Evolutionary conservation across 1,139 yeast genomes (phyloP).

Genomic region (Suhomyces guaymorum): DNA sequence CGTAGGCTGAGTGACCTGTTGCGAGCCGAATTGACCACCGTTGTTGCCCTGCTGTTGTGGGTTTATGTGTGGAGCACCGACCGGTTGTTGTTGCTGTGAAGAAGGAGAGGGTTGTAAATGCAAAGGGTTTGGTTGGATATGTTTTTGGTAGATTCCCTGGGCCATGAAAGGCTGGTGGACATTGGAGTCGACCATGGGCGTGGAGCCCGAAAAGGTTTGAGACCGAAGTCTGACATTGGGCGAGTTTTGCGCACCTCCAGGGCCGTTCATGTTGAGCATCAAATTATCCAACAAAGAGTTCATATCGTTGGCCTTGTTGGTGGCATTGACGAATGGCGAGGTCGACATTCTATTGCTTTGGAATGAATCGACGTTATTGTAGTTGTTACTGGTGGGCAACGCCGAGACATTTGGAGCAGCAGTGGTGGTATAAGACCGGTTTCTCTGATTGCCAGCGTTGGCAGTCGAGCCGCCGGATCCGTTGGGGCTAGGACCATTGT

Average conservation of each 20-base stretch:
- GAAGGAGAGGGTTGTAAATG: constrained; percentile 37
- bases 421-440: constrained; percentile 54
- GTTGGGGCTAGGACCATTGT: constrained; percentile 8
- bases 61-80: too few species aligned
- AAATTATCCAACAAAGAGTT: constrained; percentile 36
- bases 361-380: constrained; percentile 16
- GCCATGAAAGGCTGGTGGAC: constrained; percentile 9
- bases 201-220: constrained; percentile 45
- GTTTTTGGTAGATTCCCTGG: constrained; percentile 7
- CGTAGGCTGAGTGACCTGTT: constrained; percentile 28
- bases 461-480: constrained; percentile 4
- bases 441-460: constrained; percentile 23
- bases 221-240: constrained; percentile 37
- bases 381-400: constrained; percentile 15
- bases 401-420: constrained; percentile 28
- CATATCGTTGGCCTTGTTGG: constrained; percentile 29
- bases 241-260: constrained; percentile 12
- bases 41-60: too few species aligned
- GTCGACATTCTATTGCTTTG: constrained; percentile 16
- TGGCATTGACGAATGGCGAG: constrained; percentile 18
- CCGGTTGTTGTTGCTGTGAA: constrained; percentile 2
- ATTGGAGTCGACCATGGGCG: constrained; percentile 26
- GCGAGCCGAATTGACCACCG: constrained; percentile 7
- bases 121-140: constrained; percentile 12
- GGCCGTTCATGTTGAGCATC: constrained; percentile 24